Percentiles rank a stretch among this genome's conserved stretches.
Evolutionary conservation across 108 stramenopile species (phyloP).

Genomic region (Epithemia pelagica): DNA sequence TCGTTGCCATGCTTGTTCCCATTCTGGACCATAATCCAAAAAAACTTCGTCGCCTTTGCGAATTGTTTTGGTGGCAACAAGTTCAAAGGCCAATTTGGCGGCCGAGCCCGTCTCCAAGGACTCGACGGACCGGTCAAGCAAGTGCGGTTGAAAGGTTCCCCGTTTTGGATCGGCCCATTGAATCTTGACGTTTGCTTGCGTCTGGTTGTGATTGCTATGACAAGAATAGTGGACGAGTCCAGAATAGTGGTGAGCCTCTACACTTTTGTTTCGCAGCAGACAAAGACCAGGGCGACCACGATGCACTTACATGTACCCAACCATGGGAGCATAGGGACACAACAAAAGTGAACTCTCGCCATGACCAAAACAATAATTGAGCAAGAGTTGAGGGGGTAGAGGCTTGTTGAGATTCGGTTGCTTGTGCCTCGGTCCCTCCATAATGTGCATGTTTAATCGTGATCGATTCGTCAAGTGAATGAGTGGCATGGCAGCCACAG

Average conservation of each 20-base stretch:
- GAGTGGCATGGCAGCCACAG: conserved; percentile 36
- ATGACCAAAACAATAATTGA: conserved; percentile 66
- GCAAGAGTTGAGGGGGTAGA: conserved; percentile 25
- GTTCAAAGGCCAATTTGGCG: conserved; percentile 28
- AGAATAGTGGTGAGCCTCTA: no score
- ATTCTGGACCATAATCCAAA: conserved; percentile 57
- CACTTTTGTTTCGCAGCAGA: no score
- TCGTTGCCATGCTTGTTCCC: conserved; percentile 55
- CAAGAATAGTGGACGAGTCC: conserved; percentile 17
- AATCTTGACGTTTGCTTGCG: conserved; percentile 43
- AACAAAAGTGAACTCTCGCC: conserved; percentile 49
- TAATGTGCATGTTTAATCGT: conserved; percentile 25
- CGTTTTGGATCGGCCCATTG: conserved; percentile 16
- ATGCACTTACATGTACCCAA: neutral
- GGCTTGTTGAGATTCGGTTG: conserved; percentile 8
- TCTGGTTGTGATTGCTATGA: conserved; percentile 45
- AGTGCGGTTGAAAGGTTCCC: conserved; percentile 15
- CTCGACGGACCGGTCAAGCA: conserved; percentile 13
- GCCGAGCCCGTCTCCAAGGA: conserved; percentile 2
- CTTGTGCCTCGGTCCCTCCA: conserved; percentile 15
- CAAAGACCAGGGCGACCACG: no score
- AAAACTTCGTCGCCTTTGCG: conserved; percentile 49
- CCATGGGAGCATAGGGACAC: conserved; percentile 45
- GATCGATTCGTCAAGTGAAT: conserved; percentile 33
- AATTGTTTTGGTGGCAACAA: conserved; percentile 51